Conservation (phyloP, 208 protist genomes). For the Crithidia acanthocephali region DNA sequence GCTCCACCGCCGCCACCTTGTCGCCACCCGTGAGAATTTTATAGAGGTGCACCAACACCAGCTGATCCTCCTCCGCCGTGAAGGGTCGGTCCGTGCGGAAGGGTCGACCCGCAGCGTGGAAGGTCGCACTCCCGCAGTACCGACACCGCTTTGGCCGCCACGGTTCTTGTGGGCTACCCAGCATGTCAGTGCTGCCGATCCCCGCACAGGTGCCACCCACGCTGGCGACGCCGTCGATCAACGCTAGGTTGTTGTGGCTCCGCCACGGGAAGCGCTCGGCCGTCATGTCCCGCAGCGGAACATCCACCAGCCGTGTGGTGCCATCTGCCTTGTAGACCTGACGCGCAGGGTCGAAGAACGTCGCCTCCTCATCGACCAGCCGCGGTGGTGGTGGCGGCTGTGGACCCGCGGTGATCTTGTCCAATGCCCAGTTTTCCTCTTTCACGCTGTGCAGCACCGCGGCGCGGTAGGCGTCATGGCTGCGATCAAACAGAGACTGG, state of each 20-base stretch:
- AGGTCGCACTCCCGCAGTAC: slow-evolving; percentile 63
- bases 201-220: slow-evolving; percentile 73
- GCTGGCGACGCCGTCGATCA: slow-evolving; percentile 82
- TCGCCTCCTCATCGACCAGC: slow-evolving; percentile 18
- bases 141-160: slow-evolving; percentile 32
- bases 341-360: slow-evolving; percentile 22
- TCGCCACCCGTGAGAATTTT: slow-evolving; percentile 64
- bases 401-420: not conserved
- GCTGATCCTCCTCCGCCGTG: slow-evolving; percentile 66
- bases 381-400: not conserved
- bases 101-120: slow-evolving; percentile 55
- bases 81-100: slow-evolving; percentile 49
- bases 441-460: slow-evolving; percentile 52
- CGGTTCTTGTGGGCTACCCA: not conserved
- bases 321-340: slow-evolving; percentile 23
- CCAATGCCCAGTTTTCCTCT: slow-evolving; percentile 51
- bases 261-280: slow-evolving; percentile 60
- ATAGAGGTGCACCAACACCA: slow-evolving; percentile 73
- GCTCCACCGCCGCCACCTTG: slow-evolving; percentile 71
- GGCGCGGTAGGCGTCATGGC: slow-evolving; percentile 45
- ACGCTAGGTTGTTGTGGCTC: slow-evolving; percentile 65
- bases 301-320: not conserved
- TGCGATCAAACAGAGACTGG: slow-evolving; percentile 60
- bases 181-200: slow-evolving; percentile 60
- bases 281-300: slow-evolving; percentile 46